These are phyloP conservation scores for Circinella umbellata DNA, from an alignment of 371 early-diverging fungal species.

Conservation along the genomic window DNA sequence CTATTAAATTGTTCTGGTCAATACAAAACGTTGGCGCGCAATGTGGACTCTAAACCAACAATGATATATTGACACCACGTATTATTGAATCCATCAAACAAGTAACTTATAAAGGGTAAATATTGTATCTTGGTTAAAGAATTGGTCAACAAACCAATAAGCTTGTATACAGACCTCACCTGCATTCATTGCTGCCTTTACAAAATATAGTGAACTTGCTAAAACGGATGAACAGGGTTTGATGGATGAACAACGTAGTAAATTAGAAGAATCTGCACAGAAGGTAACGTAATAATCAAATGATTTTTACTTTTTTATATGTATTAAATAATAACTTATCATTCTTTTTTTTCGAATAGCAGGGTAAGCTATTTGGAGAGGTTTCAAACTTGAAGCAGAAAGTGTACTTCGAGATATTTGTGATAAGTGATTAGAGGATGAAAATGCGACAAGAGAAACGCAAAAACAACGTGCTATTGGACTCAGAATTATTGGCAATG, in stretches of 20 bases:
- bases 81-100: no score
- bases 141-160: constrained; percentile 71
- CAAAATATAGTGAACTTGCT: constrained; percentile 80
- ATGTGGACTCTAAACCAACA: no score
- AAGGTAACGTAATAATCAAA: constrained; percentile 41
- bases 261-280: constrained; percentile 71
- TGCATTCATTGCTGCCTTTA: constrained; percentile 63
- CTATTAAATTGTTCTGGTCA: no score
- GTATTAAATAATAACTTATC: no score
- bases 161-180: constrained; percentile 68
- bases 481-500: constrained; percentile 73
- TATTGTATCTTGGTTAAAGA: constrained; percentile 62
- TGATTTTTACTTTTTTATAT: no score
- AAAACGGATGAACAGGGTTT: constrained; percentile 85
- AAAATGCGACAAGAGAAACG: constrained; percentile 53
- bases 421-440: constrained; percentile 79
- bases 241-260: constrained; percentile 64
- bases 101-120: constrained; percentile 59
- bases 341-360: no score
- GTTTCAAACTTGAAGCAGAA: constrained; percentile 93
- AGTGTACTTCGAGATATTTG: constrained; percentile 91
- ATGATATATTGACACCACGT: no score
- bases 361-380: constrained; percentile 94
- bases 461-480: constrained; percentile 68
- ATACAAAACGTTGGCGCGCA: no score